Evolutionary conservation across 2,329 filamentous ascomycete genomes (phyloP).

Genomic region (Pseudogymnoascus destructans): DNA sequence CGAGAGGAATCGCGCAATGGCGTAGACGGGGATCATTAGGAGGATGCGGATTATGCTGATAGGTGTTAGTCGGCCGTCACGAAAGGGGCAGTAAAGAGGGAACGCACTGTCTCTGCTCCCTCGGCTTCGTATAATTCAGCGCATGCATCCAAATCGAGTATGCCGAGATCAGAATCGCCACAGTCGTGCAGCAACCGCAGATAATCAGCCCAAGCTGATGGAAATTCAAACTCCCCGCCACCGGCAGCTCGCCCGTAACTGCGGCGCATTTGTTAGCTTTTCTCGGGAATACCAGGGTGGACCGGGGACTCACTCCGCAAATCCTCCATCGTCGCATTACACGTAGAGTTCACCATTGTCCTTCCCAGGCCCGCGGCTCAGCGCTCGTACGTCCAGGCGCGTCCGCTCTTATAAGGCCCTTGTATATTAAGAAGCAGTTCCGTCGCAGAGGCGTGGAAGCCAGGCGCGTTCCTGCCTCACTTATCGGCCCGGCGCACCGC

Average conservation of each 20-base stretch:
- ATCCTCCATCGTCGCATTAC: constrained; percentile 27
- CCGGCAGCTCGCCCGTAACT: constrained; percentile 30
- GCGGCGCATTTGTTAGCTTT: constrained; percentile 19
- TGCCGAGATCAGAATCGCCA: constrained; percentile 40
- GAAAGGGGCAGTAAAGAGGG: neutral
- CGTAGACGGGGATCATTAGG: constrained; percentile 76
- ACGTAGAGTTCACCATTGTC: constrained; percentile 15
- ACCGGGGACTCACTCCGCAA: constrained; percentile 24
- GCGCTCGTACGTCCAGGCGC: neutral
- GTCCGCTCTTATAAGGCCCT: neutral
- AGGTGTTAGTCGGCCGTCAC: constrained; percentile 10
- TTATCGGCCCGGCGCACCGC: neutral
- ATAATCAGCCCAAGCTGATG: constrained; percentile 42
- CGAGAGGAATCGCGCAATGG: constrained; percentile 59
- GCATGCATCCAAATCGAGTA: constrained; percentile 48
- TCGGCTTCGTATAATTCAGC: constrained; percentile 45
- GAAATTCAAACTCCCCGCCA: constrained; percentile 39
- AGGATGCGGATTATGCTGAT: constrained; percentile 71
- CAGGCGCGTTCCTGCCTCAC: neutral
- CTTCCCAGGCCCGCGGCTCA: neutral
- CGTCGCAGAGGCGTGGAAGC: neutral
- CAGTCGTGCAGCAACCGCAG: constrained; percentile 34
- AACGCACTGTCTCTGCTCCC: constrained; percentile 43
- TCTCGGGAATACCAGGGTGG: neutral
- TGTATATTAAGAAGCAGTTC: neutral